Evolutionary conservation across 768 basidiomycete species (phyloP).

Genomic region (Fibroporia radiculosa): DNA sequence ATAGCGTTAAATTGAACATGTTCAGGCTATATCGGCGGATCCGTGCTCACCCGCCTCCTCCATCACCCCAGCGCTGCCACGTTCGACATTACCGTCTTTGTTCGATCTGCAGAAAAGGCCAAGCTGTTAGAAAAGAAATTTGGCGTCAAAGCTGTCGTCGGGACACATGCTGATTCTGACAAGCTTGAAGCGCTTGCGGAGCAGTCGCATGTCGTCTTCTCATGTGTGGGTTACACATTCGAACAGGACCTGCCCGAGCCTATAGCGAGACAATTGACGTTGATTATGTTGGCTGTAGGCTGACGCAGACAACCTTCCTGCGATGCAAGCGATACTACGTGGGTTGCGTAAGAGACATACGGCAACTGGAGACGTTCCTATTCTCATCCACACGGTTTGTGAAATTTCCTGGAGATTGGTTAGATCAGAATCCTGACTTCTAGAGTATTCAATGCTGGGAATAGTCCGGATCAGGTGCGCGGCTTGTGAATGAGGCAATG

Average conservation of each 20-base stretch:
- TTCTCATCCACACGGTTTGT: constrained; percentile 43
- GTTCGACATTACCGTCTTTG: constrained; percentile 38
- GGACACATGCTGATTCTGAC: constrained; percentile 23
- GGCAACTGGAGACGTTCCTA: constrained; percentile 26
- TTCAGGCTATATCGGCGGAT: constrained; percentile 54
- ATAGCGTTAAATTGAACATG: too few species aligned
- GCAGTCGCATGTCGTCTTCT: constrained; percentile 32
- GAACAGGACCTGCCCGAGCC: not conserved
- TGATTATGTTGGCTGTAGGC: constrained; percentile 22
- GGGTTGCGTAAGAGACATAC: constrained; percentile 42
- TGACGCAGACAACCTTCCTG: constrained; percentile 37
- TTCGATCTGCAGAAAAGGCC: constrained; percentile 34
- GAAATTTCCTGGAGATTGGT: not conserved
- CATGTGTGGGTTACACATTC: not conserved
- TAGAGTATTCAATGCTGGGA: not conserved
- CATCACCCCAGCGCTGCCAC: constrained; percentile 32
- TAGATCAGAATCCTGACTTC: not conserved
- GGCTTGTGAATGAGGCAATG: not conserved
- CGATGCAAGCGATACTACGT: constrained; percentile 37
- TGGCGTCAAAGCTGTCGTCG: constrained; percentile 16
- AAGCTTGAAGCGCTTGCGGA: constrained; percentile 33
- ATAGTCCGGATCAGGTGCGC: constrained; percentile 9
- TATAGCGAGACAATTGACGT: not conserved
- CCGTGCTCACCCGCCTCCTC: constrained; percentile 40
- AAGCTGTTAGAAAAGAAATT: constrained; percentile 14